Evolutionary conservation across 306 rosid species (phyloP).

Genomic region (Sindora glabra): DNA sequence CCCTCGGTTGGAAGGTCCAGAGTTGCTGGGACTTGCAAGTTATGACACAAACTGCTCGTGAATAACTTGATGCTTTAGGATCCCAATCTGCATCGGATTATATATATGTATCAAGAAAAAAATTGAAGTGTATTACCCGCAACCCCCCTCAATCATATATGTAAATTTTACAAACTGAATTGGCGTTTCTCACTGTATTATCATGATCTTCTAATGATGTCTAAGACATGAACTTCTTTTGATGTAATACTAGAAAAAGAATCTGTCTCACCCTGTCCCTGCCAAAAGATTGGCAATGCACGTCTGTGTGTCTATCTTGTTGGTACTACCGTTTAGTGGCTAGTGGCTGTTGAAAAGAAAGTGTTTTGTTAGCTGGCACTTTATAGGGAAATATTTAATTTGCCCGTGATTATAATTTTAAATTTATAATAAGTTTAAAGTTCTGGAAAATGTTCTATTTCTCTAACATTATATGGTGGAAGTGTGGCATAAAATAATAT

Average conservation of each 20-base stretch:
- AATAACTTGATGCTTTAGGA: conserved; percentile 27
- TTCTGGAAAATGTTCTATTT: too few species aligned
- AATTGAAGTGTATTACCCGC: conserved; percentile 35
- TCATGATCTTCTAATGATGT: conserved; percentile 26
- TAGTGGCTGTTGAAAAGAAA: too few species aligned
- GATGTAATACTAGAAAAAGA: conserved; percentile 39
- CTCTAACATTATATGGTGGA: too few species aligned
- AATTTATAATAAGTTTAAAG: too few species aligned
- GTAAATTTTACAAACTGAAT: conserved; percentile 48
- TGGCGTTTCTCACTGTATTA: conserved; percentile 30
- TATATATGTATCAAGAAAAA: conserved; percentile 36
- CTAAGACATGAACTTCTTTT: conserved; percentile 34
- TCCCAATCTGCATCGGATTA: conserved; percentile 22
- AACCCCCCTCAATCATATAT: conserved; percentile 45
- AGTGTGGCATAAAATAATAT: too few species aligned
- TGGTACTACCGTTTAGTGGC: too few species aligned
- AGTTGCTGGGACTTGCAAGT: conserved; percentile 85
- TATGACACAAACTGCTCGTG: conserved; percentile 91
- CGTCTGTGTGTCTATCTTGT: too few species aligned
- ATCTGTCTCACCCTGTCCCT: conserved; percentile 4
- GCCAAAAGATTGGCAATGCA: too few species aligned
- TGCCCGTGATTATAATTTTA: too few species aligned
- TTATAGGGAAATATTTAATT: too few species aligned
- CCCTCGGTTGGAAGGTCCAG: conserved; percentile 90
- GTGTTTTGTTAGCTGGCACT: too few species aligned